Conservation (phyloP, 768 basidiomycete genomes). For the Hygrophoropsis aurantiaca region DNA sequence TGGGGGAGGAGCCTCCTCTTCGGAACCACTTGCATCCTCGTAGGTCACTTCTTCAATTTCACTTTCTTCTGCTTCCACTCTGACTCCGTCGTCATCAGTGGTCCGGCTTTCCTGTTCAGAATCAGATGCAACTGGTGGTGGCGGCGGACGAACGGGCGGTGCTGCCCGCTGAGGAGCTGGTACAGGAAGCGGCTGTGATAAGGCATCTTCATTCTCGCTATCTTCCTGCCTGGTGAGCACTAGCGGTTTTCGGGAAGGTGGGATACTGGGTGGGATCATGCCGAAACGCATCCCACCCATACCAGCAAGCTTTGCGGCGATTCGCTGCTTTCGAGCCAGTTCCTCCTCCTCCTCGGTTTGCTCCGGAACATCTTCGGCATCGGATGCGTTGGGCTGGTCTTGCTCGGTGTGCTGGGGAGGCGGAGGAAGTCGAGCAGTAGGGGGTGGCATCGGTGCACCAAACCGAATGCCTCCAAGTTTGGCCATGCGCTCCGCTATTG, state of each 20-base stretch:
- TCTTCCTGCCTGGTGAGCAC: conserved; percentile 21
- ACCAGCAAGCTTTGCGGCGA: conserved; percentile 51
- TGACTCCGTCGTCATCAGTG: conserved; percentile 59
- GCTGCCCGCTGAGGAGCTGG: conserved; percentile 31
- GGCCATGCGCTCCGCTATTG: conserved; percentile 94
- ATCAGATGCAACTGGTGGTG: conserved; percentile 15
- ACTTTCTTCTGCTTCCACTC: conserved; percentile 70
- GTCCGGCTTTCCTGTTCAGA: conserved; percentile 45
- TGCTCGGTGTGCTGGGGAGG: conserved; percentile 35
- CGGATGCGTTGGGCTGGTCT: conserved; percentile 19
- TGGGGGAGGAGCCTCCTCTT: conserved; percentile 49
- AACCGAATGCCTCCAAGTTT: conserved; percentile 85
- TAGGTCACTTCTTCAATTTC: conserved; percentile 67
- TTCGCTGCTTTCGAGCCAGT: conserved; percentile 51
- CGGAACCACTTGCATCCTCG: conserved; percentile 47
- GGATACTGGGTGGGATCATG: conserved; percentile 41
- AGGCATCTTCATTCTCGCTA: conserved; percentile 25
- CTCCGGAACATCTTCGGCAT: conserved; percentile 24
- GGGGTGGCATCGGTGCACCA: conserved; percentile 55
- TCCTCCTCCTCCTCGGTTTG: conserved; percentile 62
- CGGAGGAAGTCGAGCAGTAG: conserved; percentile 35
- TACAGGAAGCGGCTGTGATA: conserved; percentile 24
- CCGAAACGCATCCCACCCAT: conserved; percentile 61
- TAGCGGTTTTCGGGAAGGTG: conserved; percentile 15
- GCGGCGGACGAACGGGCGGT: conserved; percentile 31